A percentile compares a stretch with the other conserved stretches of the same genome.
phyloP scores from a whole-genome alignment of 805 yeast species.

The Saccharomycopsis amapae region DNA sequence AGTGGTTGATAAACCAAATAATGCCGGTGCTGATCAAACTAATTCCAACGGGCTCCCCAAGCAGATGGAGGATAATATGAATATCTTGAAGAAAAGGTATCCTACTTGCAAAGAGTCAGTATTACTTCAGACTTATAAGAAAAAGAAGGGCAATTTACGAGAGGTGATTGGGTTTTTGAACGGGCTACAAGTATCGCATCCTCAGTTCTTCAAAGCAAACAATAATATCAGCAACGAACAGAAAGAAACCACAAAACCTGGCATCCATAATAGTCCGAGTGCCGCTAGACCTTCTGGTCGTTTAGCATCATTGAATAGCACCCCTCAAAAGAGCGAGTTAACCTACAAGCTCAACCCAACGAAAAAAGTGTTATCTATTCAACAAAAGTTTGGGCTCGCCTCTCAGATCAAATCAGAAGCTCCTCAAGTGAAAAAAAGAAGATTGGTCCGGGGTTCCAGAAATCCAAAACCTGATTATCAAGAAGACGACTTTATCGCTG shows the following conservation, averaged over 20 bases:
- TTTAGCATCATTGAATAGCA: background rate
- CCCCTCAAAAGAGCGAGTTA: background rate
- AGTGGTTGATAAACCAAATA: background rate
- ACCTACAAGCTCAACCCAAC: conserved; percentile 12
- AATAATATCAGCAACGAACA: background rate
- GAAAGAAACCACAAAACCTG: background rate
- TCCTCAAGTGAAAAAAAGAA: conserved; percentile 30
- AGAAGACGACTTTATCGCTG: conserved; percentile 27
- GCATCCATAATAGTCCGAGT: too few species aligned
- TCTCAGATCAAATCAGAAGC: background rate
- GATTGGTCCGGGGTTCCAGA: conserved; percentile 34
- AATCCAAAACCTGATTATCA: conserved; percentile 27
- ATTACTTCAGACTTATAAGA: conserved; percentile 29
- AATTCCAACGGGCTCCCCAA: conserved; percentile 8
- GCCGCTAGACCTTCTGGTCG: background rate
- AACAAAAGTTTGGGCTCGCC: conserved; percentile 19
- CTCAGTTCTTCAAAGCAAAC: conserved; percentile 14
- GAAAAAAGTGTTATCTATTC: conserved; percentile 13
- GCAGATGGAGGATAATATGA: conserved; percentile 26
- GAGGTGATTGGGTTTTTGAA: conserved; percentile 28
- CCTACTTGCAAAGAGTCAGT: conserved; percentile 29
- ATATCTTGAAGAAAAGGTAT: conserved; percentile 28
- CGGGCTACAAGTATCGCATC: conserved; percentile 23
- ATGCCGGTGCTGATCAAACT: background rate
- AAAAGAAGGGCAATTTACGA: conserved; percentile 27